Base-by-base conservation (phyloP, 1,139 yeast genomes). In the Candida sojae region DNA sequence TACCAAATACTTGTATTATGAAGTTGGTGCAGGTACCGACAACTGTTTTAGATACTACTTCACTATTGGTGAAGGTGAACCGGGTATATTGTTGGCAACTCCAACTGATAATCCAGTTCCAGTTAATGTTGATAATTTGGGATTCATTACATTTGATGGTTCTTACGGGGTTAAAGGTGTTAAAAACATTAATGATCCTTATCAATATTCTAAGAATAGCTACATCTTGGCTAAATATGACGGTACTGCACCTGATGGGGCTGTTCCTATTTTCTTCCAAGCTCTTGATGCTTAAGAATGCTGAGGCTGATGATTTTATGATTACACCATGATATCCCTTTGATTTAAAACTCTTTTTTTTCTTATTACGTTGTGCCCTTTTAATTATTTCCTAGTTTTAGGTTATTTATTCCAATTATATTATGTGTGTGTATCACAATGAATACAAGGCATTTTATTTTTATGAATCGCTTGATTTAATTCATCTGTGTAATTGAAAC, bases 251-350 rank as follows among this genome's bases (percentile, higher is more conserved):
- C 46, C 46, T 5, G 23, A 30, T 10, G 46, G 23, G 26, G 46
- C 40, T 31, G 39, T 43, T 37, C 46, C 46, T 11, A 38, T 43
- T 12, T 43, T 36, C 26, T 43, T 43, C 43, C 43, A 41, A 41
- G 43, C 43, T 6, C 29, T 41, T n/a, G 43, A 32, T 41, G 43
- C 43, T 41, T 36, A 36, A 26, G 6, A 26, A 26, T 26, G 29
- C 21, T 17, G 21, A 17, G 29, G 5, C 5, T 6, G 2, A 26
- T 26, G 2, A 26, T 26, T 26, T 26, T 26, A 26, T 26, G 29
- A 26, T 8, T 26, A 8, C 29, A 3, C 2, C 3, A 2, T 17
- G 21, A 6, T 25, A 26, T 26, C 29, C 29, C 29, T 26, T 26
- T 26, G 6, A 26, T 26, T 26, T 26, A 8, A 6, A 26, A 3